Percentiles rank a stretch among this genome's conserved stretches.
Conservation (phyloP, 768 basidiomycete species). For the Trametes gibbosa region DNA sequence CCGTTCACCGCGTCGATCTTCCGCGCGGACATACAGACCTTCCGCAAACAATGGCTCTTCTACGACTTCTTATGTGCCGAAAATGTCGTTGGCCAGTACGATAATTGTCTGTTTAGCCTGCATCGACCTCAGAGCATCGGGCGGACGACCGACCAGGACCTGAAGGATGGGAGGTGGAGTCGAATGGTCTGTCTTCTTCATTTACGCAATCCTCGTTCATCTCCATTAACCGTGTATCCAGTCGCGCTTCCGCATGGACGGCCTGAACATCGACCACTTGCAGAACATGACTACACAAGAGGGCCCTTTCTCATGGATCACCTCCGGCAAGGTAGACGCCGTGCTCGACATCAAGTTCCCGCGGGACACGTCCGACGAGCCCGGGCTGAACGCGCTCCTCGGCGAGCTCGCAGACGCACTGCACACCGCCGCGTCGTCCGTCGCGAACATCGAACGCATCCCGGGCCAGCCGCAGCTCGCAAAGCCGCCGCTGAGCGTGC, state of each 20-base stretch:
- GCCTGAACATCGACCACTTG: slow-evolving; percentile 93
- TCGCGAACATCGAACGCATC: slow-evolving; percentile 54
- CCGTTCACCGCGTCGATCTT: slow-evolving; percentile 93
- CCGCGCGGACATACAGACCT: slow-evolving; percentile 77
- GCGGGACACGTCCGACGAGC: slow-evolving; percentile 64
- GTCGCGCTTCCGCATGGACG: slow-evolving; percentile 96
- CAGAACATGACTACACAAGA: slow-evolving; percentile 78
- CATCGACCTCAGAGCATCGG: slow-evolving; percentile 97
- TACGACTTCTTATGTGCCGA: slow-evolving; percentile 91
- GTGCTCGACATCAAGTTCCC: slow-evolving; percentile 99
- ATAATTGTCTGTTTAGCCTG: slow-evolving; percentile 95
- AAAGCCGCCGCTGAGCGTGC: slow-evolving; percentile 80
- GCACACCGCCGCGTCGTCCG: slow-evolving; percentile 54
- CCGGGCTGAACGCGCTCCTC: slow-evolving; percentile 76
- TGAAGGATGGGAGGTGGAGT: slow-evolving; percentile 80
- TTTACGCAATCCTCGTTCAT: neutral
- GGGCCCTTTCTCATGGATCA: slow-evolving; percentile 97
- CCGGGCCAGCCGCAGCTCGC: slow-evolving; percentile 87
- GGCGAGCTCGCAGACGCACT: slow-evolving; percentile 92
- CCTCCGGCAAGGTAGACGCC: slow-evolving; percentile 92
- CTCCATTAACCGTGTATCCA: slow-evolving; percentile 29
- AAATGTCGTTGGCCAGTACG: slow-evolving; percentile 94
- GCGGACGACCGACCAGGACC: slow-evolving; percentile 80
- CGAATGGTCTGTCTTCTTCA: slow-evolving; percentile 68
- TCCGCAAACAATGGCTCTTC: slow-evolving; percentile 93